Conservation (phyloP, 306 rosid species). For the Pueraria montana region DNA sequence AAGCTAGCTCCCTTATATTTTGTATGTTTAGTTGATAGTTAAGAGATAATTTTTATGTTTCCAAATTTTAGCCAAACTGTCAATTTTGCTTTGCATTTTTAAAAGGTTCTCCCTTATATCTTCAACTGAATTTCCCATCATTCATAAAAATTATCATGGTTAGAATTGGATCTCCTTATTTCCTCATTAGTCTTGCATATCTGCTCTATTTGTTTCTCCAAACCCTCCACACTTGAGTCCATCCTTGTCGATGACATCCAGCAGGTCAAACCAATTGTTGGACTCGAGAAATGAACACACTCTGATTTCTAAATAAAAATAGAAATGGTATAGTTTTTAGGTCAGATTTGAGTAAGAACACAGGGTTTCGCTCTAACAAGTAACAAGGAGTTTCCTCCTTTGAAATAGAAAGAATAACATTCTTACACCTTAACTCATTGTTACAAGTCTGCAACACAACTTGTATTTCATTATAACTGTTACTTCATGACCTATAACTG, state of each 20-base stretch:
- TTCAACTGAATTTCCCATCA: not conserved
- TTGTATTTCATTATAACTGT: not conserved
- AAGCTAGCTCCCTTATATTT: conserved; percentile 8
- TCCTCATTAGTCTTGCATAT: too few species aligned
- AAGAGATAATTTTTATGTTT: conserved; percentile 20
- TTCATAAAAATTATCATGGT: not conserved
- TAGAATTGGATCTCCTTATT: not conserved
- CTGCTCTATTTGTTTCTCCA: too few species aligned
- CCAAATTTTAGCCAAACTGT: not conserved
- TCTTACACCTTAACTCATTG: not conserved
- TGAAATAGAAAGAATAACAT: not conserved
- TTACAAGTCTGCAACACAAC: not conserved
- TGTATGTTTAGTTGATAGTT: conserved; percentile 26
- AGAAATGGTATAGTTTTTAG: not conserved
- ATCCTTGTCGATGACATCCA: too few species aligned
- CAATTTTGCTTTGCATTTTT: not conserved
- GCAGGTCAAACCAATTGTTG: not conserved
- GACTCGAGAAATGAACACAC: not conserved
- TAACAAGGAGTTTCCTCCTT: not conserved
- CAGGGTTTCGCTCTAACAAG: not conserved
- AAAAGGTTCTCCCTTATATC: not conserved
- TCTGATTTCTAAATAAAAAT: not conserved
- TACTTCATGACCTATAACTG: not conserved
- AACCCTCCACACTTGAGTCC: too few species aligned
- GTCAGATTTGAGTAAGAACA: not conserved